phyloP scores from a whole-genome alignment of 768 basidiomycete genomes.

The Mycena maculata region DNA sequence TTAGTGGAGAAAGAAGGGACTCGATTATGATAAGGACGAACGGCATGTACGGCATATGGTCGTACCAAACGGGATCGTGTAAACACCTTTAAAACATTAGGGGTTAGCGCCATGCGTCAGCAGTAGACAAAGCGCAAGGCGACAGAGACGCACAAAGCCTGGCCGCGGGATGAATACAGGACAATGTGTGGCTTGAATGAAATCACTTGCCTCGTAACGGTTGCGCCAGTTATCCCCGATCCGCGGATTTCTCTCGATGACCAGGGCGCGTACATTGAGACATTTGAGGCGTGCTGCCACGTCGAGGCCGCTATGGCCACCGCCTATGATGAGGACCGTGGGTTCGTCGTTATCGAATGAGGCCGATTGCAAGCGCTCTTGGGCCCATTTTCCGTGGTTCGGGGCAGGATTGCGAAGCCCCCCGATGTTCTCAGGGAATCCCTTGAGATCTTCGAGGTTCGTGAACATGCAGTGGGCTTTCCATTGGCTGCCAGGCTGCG shows the following conservation, averaged over 20 bases:
- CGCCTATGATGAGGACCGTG: slow-evolving; percentile 62
- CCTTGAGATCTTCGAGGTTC: slow-evolving; percentile 62
- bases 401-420: slow-evolving; percentile 18
- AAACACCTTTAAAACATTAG: no score
- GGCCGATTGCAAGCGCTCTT: slow-evolving; percentile 43
- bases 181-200: no score
- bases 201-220: slow-evolving; percentile 74
- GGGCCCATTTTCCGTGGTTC: slow-evolving; percentile 30
- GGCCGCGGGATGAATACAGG: no score
- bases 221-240: slow-evolving; percentile 76
- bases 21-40: slow-evolving; percentile 32
- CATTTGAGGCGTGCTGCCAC: slow-evolving; percentile 70
- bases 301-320: slow-evolving; percentile 66
- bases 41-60: slow-evolving; percentile 60
- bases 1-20: not conserved
- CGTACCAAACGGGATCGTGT: slow-evolving; percentile 73
- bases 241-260: slow-evolving; percentile 71
- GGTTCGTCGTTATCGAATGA: slow-evolving; percentile 60
- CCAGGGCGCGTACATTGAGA: slow-evolving; percentile 58
- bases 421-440: slow-evolving; percentile 51
- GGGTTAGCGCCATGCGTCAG: no score
- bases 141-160: no score
- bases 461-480: slow-evolving; percentile 64
- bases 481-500: slow-evolving; percentile 55
- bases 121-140: no score